Base-by-base conservation (phyloP, 805 yeast species). In the Lipomyces sp. region DNA sequence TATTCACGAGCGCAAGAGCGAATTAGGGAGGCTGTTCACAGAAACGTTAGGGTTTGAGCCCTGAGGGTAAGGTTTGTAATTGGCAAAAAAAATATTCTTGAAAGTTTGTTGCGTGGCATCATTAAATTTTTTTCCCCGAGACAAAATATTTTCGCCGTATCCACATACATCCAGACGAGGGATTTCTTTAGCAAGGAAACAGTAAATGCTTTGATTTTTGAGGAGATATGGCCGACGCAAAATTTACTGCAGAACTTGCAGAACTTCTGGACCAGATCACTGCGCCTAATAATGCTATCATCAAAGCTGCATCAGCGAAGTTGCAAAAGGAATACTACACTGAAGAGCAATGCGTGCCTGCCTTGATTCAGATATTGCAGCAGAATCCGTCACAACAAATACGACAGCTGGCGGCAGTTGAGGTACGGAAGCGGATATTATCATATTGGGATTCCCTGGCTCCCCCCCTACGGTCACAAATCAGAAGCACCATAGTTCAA, bases 391-490 rank as follows among this genome's bases (percentile, higher is more conserved):
- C 82, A 62, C 83, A 79, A 58, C 86, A 85, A 63, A 67, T 90
- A 61, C 84, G 86, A 64, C 95, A 89, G 70, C 76, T 93, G 55
- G 95, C 97, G n/a, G 95, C 96, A 55, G 96, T 93, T 57, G 98
- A 93, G 73, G 88, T 90, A 36, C 82, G 96, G 71, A 93, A 93
- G 69, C 78, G 85, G 65, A 80, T 90, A 35, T 65, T 75, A 46
- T 74, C 76, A 58, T 82, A 81, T 64, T 93, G 98, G 98, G 65
- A 61, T 23, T 60, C 51, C 16, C 38, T 54, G 13, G 52, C 46
- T 19, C 65, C 78, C 47, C 14, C 37, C 4, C 26, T 57, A 19
- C 81, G 82, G 69, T 72, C 74, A 37, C 76, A 76, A 50, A 82
- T 93, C 66, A 82, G 86, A 66, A 74, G 74, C 32, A 75, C 91